A percentile compares a stretch with the other conserved stretches of the same genome.
Conservation (phyloP, 2,329 filamentous ascomycete genomes). For the Pseudogymnoascus sp. region DNA sequence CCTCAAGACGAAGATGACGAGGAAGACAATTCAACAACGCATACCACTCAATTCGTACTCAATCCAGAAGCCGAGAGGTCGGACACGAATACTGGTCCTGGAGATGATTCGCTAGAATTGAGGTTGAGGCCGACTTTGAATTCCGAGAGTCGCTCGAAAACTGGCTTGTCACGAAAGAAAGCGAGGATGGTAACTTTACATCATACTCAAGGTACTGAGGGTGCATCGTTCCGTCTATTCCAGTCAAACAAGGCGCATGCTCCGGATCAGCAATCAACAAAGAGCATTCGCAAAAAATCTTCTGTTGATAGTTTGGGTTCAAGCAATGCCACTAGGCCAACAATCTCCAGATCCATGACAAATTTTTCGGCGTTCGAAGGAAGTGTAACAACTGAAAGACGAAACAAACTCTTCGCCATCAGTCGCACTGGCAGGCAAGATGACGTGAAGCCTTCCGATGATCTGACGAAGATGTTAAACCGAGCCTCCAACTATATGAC, state of each 20-base stretch:
- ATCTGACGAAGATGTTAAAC: conserved; percentile 92
- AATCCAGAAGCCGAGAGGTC: conserved; percentile 31
- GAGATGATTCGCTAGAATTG: conserved; percentile 59
- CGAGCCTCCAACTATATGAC: conserved; percentile 97
- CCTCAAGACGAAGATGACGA: conserved; percentile 25
- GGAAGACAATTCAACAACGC: conserved; percentile 26
- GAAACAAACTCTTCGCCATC: conserved; percentile 47
- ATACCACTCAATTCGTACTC: conserved; percentile 11
- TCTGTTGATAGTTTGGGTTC: conserved; percentile 27
- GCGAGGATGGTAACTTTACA: conserved; percentile 21
- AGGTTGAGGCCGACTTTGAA: conserved; percentile 76
- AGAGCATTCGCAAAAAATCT: conserved; percentile 23
- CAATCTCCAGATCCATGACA: conserved; percentile 22
- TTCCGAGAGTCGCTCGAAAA: conserved; percentile 36
- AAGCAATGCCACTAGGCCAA: conserved; percentile 20
- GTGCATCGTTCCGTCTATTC: conserved; percentile 36
- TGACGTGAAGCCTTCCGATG: conserved; percentile 67
- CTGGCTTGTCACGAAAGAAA: conserved; percentile 7
- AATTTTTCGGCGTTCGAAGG: conserved; percentile 18
- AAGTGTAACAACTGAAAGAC: conserved; percentile 25
- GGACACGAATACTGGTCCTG: conserved; percentile 42
- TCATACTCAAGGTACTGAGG: conserved; percentile 24
- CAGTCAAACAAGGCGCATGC: conserved; percentile 29
- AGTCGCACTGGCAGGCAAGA: conserved; percentile 41
- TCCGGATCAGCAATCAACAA: conserved; percentile 17